A percentile compares a stretch with the other conserved stretches of the same genome.
phyloP scores from a whole-genome alignment of 805 yeast species.

The Clavispora fructus region DNA sequence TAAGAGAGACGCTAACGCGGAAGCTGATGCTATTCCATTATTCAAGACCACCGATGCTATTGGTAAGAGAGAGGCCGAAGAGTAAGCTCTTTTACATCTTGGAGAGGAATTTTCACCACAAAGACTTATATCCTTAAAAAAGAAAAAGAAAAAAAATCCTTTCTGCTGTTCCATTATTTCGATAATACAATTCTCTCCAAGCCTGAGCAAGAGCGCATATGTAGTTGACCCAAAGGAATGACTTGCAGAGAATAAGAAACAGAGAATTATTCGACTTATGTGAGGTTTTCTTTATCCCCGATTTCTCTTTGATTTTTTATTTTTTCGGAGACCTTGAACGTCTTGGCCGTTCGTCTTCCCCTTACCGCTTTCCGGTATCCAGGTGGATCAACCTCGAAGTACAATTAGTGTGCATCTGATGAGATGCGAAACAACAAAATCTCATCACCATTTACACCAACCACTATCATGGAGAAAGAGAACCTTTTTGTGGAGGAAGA shows the following conservation, averaged over 20 bases:
- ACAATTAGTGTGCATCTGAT: neutral
- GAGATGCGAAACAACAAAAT: neutral
- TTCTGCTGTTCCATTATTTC: neutral
- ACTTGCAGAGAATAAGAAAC: too few relatives aligned
- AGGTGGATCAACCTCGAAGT: neutral
- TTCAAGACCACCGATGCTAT: constrained; percentile 10
- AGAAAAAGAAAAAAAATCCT: too few relatives aligned
- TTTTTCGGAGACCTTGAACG: too few relatives aligned
- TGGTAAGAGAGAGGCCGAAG: constrained; percentile 10
- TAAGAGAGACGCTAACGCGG: constrained; percentile 14
- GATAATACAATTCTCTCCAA: neutral
- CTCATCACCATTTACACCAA: neutral
- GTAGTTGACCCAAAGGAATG: too few relatives aligned
- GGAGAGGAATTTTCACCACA: neutral
- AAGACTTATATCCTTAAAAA: too few relatives aligned
- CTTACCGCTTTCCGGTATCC: neutral
- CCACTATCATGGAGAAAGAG: constrained; percentile 4
- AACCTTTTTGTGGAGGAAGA: constrained; percentile 15
- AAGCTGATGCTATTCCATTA: constrained; percentile 3
- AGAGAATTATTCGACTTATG: too few relatives aligned
- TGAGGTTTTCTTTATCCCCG: too few relatives aligned
- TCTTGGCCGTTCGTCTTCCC: neutral
- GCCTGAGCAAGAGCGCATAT: neutral
- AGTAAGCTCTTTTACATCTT: neutral
- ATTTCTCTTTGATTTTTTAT: too few relatives aligned